These are phyloP conservation scores for Helicostylum pulchrum DNA, from an alignment of 192 early-diverging fungal genomes.

Conservation along the genomic window DNA sequence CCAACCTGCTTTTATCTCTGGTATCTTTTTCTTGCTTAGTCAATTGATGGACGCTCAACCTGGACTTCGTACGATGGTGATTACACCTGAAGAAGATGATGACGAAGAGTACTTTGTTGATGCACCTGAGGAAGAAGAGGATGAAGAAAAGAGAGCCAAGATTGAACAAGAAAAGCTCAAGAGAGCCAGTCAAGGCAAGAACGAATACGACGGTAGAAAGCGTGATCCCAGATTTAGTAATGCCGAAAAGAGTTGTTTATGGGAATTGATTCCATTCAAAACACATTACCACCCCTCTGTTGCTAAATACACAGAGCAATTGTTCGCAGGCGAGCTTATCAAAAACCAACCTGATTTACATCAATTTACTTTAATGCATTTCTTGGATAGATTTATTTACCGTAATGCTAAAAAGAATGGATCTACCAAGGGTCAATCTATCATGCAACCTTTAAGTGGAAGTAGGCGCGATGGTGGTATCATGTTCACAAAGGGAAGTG, in stretches of 20 bases:
- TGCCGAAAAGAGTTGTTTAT: constrained; percentile 81
- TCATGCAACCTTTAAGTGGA: constrained; percentile 62
- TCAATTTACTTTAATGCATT: constrained; percentile 87
- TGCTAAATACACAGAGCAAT: constrained; percentile 70
- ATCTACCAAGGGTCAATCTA: constrained; percentile 57
- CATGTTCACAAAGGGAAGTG: constrained; percentile 61
- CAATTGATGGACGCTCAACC: constrained; percentile 55
- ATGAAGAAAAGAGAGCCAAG: constrained; percentile 18
- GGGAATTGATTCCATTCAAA: constrained; percentile 79
- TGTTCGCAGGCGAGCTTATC: constrained; percentile 70
- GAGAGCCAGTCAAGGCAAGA: constrained; percentile 4
- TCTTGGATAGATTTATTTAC: constrained; percentile 94
- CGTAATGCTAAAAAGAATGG: constrained; percentile 83
- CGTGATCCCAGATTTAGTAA: constrained; percentile 82
- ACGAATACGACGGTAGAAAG: constrained; percentile 76
- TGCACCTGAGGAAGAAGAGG: constrained; percentile 49
- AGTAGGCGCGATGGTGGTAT: constrained; percentile 53
- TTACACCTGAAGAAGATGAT: constrained; percentile 67
- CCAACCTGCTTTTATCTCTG: constrained; percentile 83
- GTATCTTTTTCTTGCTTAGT: constrained; percentile 76
- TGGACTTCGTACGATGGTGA: constrained; percentile 62
- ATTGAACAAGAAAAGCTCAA: constrained; percentile 7
- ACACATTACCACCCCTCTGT: constrained; percentile 93
- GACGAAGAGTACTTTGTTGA: constrained; percentile 63
- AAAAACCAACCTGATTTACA: constrained; percentile 73